Evolutionary conservation across 306 rosid genomes (phyloP).

Genomic region (Glycyrrhiza uralensis): DNA sequence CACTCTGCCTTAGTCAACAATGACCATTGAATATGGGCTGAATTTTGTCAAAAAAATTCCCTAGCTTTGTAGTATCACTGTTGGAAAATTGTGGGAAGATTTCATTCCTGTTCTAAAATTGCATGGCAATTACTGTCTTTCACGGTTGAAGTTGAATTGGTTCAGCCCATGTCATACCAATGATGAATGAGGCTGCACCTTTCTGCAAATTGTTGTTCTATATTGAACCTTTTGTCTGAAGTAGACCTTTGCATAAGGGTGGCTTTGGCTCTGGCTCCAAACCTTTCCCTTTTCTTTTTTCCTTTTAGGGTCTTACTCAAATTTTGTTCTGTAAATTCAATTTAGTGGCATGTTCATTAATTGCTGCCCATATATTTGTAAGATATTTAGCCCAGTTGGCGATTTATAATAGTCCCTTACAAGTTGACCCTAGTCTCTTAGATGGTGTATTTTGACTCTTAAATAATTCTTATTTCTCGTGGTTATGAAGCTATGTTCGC

Average conservation of each 20-base stretch:
- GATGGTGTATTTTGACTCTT: background rate
- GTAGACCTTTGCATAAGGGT: slow-evolving; percentile 19
- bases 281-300: slow-evolving; percentile 4
- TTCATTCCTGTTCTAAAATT: slow-evolving; percentile 5
- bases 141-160: slow-evolving; percentile 25
- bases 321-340: slow-evolving; percentile 29
- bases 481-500: background rate
- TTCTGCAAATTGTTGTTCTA: slow-evolving; percentile 9
- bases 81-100: background rate
- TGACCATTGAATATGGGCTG: background rate
- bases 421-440: slow-evolving; percentile 9
- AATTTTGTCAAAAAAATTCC: slow-evolving; percentile 23
- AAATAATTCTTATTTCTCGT: background rate
- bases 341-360: slow-evolving; percentile 22
- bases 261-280: slow-evolving; percentile 22
- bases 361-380: slow-evolving; percentile 29
- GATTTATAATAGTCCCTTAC: slow-evolving; percentile 24
- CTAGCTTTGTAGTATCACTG: slow-evolving; percentile 13
- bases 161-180: slow-evolving; percentile 4
- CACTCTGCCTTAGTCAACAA: background rate
- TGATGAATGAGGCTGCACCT: background rate
- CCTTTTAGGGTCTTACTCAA: slow-evolving; percentile 26
- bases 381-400: slow-evolving; percentile 16
- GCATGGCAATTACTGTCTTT: slow-evolving; percentile 4
- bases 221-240: slow-evolving; percentile 2